Conservation (phyloP, 176 grass and related monocot genomes). For the Oropetium thomaeum region DNA sequence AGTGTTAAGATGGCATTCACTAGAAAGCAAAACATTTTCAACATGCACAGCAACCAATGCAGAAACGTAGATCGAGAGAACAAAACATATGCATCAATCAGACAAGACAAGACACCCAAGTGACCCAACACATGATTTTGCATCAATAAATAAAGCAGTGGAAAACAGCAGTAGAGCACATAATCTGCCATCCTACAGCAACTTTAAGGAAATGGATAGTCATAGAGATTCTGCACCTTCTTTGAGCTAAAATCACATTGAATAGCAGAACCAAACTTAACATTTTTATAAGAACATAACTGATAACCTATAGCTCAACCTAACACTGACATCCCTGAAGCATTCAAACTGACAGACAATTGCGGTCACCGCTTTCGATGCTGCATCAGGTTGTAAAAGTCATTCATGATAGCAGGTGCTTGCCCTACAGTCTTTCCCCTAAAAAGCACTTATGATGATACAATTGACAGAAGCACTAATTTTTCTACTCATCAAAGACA, state of each 20-base stretch:
- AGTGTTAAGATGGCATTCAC: background rate
- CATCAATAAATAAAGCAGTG: background rate
- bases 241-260: background rate
- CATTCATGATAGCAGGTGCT: background rate
- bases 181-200: background rate
- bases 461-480: background rate
- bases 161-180: background rate
- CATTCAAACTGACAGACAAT: background rate
- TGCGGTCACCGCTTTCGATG: background rate
- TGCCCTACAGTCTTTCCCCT: background rate
- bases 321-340: background rate
- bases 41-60: slow-evolving; percentile 3
- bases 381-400: background rate
- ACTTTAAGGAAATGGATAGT: background rate
- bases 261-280: background rate
- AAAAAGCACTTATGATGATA: background rate
- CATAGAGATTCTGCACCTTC: background rate
- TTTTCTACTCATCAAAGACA: background rate
- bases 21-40: slow-evolving; percentile 5
- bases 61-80: background rate
- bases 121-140: background rate
- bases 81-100: background rate
- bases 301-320: background rate
- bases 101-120: too few relatives aligned
- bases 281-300: background rate